Conservation (phyloP, 2,329 filamentous ascomycete species). For the Onygenales sp. region DNA sequence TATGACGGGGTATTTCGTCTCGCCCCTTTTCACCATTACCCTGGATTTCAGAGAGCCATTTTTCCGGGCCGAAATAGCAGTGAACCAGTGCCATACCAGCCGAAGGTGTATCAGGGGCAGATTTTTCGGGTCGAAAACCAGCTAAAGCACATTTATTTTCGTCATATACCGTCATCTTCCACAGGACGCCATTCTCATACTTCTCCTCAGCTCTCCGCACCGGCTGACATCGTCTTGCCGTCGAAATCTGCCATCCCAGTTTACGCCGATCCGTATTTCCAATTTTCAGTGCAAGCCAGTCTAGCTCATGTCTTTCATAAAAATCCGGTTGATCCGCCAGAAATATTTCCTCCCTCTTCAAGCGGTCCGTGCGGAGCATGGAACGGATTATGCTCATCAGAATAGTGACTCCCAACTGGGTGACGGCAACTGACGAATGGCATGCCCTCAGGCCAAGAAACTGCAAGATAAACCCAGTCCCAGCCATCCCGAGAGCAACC, state of each 20-base stretch:
- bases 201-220: neutral
- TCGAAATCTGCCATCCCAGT: neutral
- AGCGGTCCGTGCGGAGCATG: constrained; percentile 7
- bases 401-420: constrained; percentile 12
- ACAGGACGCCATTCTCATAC: neutral
- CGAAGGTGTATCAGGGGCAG: neutral
- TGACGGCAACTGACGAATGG: constrained; percentile 13
- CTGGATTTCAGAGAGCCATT: neutral
- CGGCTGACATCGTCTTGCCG: neutral
- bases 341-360: neutral
- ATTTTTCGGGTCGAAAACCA: neutral
- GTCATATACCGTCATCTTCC: neutral
- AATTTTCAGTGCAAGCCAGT: constrained; percentile 2
- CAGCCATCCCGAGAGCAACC: constrained; percentile 1
- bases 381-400: constrained; percentile 14
- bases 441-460: constrained; percentile 15
- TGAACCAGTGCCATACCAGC: neutral
- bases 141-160: neutral
- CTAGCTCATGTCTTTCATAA: neutral
- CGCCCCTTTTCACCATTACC: neutral
- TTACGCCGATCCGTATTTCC: neutral
- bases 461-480: constrained; percentile 13
- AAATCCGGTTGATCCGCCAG: neutral
- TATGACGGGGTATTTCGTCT: neutral
- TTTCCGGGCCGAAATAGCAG: neutral